Base-by-base conservation (phyloP, 768 basidiomycete species). In the Scleroderma bovista region DNA sequence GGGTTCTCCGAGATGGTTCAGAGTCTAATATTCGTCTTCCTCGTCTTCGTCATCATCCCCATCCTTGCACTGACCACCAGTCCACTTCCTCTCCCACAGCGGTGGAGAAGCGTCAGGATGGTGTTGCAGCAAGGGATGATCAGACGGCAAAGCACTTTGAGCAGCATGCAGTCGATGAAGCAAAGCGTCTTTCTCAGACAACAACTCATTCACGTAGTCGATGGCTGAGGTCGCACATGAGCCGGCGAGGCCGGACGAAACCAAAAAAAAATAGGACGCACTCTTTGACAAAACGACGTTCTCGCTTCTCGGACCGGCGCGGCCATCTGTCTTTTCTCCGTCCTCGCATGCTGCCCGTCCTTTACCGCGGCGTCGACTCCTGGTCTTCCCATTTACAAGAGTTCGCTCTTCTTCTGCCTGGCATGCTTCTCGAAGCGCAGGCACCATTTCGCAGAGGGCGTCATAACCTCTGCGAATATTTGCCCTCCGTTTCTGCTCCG, bases 391-490 rank as follows among this genome's bases (percentile, higher is more conserved):
- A 34, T 70, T 68, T 46, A 56, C 60, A 10, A 60, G 48, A 48
- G 46, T 62, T 50, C 59, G 76, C 51, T 81, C 83, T 48, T 90
- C 91, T 63, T 90, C 91, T 51, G 77, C 81, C 43, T 76, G 71
- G 36, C 92, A 88, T 1, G 91, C 91, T 57, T 89, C 90, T 16
- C 84, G 70, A 33, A 96, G 73, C 2, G 88, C 74, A 10, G 93
- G 93, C 0, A 96, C 84, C 23, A 81, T 80, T 22, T 85, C 84
- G 60, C 92, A 93, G 0, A 96, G 74, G 7, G 86, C 83, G 58
- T 94, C 93, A 63, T 95, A 95, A 11, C 92, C 93, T 34, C 83
- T 71, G 11, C 91, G 77, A 46, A 96, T 95, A 59, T 93, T 93
- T 13, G 90, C 90, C 29, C 93, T 81, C 22, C 93, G 83, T 66